Percentiles rank a stretch among this genome's conserved stretches.
These are phyloP conservation scores for Emiliania huxleyi DNA, from an alignment of 78 protist genomes.

Conservation along the genomic window DNA sequence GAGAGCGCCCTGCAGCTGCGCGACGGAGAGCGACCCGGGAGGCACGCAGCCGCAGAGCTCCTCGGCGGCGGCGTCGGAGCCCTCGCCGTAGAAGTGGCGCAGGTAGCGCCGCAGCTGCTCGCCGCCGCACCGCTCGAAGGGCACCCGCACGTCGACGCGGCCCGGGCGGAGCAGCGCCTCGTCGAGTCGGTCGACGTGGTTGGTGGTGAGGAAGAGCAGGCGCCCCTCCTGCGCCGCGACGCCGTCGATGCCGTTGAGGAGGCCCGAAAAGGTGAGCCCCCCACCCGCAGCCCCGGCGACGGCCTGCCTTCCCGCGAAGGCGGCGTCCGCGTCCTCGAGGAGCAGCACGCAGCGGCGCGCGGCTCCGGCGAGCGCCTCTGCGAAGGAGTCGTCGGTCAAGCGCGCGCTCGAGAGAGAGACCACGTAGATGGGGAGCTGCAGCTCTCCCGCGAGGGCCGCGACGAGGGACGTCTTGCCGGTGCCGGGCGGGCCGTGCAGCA, in stretches of 20 bases:
- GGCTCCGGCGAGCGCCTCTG: neutral
- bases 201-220: slow-evolving; percentile 83
- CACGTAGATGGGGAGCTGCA: slow-evolving; percentile 65
- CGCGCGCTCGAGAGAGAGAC: slow-evolving; percentile 48
- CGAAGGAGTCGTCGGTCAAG: neutral
- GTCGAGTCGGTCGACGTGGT: slow-evolving; percentile 69
- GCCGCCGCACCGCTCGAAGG: slow-evolving; percentile 44
- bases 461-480: slow-evolving; percentile 72
- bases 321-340: slow-evolving; percentile 77
- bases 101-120: slow-evolving; percentile 48
- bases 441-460: slow-evolving; percentile 57
- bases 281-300: neutral
- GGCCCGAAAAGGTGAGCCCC: slow-evolving; percentile 73
- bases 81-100: slow-evolving; percentile 55
- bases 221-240: slow-evolving; percentile 68
- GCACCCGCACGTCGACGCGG: slow-evolving; percentile 63
- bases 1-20: slow-evolving; percentile 54
- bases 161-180: slow-evolving; percentile 78
- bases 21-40: slow-evolving; percentile 50
- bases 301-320: slow-evolving; percentile 29
- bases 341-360: neutral
- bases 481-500: slow-evolving; percentile 92
- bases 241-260: slow-evolving; percentile 91
- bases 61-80: neutral
- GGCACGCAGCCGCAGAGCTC: neutral